These are phyloP conservation scores for Synchytrium microbalum DNA, from an alignment of 371 early-diverging fungal species.

Conservation along the genomic window DNA sequence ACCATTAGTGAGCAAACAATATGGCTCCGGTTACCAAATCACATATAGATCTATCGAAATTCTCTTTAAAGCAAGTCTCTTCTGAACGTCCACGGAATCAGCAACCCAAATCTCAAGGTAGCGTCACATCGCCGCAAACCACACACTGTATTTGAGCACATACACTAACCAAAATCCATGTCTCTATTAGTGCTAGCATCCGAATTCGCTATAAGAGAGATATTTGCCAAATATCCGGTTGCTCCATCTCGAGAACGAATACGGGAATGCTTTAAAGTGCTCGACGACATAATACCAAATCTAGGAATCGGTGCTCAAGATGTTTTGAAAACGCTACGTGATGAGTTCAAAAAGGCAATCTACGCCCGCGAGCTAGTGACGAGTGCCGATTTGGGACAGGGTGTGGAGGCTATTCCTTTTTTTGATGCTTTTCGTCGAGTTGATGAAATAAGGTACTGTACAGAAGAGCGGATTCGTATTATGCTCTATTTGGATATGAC, in stretches of 20 bases:
- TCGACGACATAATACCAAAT: slow-evolving; percentile 25
- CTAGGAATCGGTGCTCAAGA: slow-evolving; percentile 21
- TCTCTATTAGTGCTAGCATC: slow-evolving; percentile 22
- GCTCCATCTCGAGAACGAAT: slow-evolving; percentile 22
- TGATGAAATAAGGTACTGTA: slow-evolving; percentile 20
- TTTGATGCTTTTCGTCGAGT: slow-evolving; percentile 22
- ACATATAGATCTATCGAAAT: no score
- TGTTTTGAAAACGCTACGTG: slow-evolving; percentile 18
- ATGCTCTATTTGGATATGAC: slow-evolving; percentile 2
- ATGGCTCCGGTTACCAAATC: no score
- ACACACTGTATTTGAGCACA: no score
- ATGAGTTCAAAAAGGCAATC: slow-evolving; percentile 29
- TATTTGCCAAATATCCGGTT: slow-evolving; percentile 22
- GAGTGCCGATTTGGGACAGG: slow-evolving; percentile 8
- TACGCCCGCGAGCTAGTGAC: slow-evolving; percentile 30
- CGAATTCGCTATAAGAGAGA: slow-evolving; percentile 35
- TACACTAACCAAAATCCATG: no score
- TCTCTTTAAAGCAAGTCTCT: no score
- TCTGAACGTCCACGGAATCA: no score
- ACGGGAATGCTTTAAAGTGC: slow-evolving; percentile 22
- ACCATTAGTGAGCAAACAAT: no score
- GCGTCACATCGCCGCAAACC: no score
- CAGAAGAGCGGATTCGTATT: slow-evolving; percentile 1
- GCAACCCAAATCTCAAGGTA: no score
- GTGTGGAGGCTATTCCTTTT: slow-evolving; percentile 32